A percentile compares a stretch with the other conserved stretches of the same genome.
Evolutionary conservation across 1,284 basidiomycete species (phyloP).

Genomic region (Neonothopanus nambi): DNA sequence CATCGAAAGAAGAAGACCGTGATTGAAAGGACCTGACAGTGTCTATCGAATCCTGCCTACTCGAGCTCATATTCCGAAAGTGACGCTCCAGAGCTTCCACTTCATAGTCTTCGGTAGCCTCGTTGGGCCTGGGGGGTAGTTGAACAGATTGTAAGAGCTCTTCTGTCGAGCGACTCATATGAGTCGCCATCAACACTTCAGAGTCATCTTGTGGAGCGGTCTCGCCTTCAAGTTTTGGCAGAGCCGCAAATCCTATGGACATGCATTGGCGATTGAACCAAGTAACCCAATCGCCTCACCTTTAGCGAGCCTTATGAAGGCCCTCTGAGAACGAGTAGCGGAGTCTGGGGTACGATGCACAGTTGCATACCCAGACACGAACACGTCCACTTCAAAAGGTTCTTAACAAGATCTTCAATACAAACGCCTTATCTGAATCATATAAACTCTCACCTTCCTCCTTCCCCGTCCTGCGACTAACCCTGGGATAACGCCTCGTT

Average conservation of each 20-base stretch:
- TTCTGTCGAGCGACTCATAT: slow-evolving; percentile 47
- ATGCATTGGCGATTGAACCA: slow-evolving; percentile 6
- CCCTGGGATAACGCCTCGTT: slow-evolving; percentile 34
- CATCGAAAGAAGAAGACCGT: slow-evolving; percentile 23
- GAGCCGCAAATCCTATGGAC: slow-evolving; percentile 57
- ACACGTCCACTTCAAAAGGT: slow-evolving; percentile 69
- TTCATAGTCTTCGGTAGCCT: slow-evolving; percentile 62
- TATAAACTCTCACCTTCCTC: slow-evolving; percentile 25
- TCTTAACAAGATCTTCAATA: slow-evolving; percentile 26
- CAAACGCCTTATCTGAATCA: neutral
- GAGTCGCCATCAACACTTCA: slow-evolving; percentile 22
- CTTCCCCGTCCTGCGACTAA: slow-evolving; percentile 12
- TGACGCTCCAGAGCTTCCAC: slow-evolving; percentile 49
- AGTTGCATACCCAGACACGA: slow-evolving; percentile 75
- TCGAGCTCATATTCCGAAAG: slow-evolving; percentile 32
- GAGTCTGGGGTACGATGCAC: slow-evolving; percentile 60
- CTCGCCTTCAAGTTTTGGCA: slow-evolving; percentile 49
- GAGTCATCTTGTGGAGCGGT: slow-evolving; percentile 23
- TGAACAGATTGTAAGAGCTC: slow-evolving; percentile 41
- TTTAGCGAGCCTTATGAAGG: slow-evolving; percentile 77
- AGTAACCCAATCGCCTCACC: slow-evolving; percentile 42
- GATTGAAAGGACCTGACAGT: slow-evolving; percentile 16
- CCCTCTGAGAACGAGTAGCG: slow-evolving; percentile 70
- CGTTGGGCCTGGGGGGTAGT: slow-evolving; percentile 59
- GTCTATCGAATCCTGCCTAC: slow-evolving; percentile 11